These are phyloP conservation scores for Talaromyces proteolyticus DNA, from an alignment of 495 filamentous ascomycete genomes.

Conservation along the genomic window DNA sequence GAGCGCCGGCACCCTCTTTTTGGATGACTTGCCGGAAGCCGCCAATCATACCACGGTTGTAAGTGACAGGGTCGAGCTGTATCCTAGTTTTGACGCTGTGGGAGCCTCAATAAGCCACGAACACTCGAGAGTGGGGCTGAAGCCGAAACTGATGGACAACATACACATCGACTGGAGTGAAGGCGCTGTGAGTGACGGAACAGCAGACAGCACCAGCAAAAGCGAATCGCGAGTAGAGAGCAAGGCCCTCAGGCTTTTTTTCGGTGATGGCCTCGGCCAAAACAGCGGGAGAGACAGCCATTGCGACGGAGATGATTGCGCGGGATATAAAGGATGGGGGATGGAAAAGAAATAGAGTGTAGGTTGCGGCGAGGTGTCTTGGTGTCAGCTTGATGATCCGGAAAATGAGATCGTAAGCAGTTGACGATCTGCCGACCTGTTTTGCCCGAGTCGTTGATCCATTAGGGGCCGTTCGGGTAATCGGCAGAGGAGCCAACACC, in stretches of 20 bases:
- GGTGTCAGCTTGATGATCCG: too few species aligned
- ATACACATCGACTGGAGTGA: slow-evolving; percentile 84
- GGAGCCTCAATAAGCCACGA: background rate
- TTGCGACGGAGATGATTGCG: background rate
- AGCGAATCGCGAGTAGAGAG: slow-evolving; percentile 67
- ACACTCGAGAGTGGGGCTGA: too few species aligned
- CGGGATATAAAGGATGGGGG: background rate
- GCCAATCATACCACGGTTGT: slow-evolving; percentile 84
- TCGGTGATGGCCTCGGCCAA: slow-evolving; percentile 19
- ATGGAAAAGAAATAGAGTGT: background rate
- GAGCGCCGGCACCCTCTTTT: slow-evolving; percentile 80
- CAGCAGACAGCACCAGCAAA: slow-evolving; percentile 80
- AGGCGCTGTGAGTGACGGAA: slow-evolving; percentile 70
- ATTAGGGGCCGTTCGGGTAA: too few species aligned
- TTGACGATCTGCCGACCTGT: too few species aligned
- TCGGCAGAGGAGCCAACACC: too few species aligned
- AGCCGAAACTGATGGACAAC: slow-evolving; percentile 22
- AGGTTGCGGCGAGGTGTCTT: too few species aligned
- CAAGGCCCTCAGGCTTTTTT: slow-evolving; percentile 35
- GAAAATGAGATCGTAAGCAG: too few species aligned
- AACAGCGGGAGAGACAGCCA: slow-evolving; percentile 15
- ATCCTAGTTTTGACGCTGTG: slow-evolving; percentile 88
- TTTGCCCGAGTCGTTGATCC: too few species aligned
- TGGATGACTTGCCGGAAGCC: slow-evolving; percentile 78
- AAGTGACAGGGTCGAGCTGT: slow-evolving; percentile 82